These are phyloP conservation scores for Sporothrix pseudoabietina DNA, from an alignment of 2,329 filamentous ascomycete genomes.

Conservation along the genomic window DNA sequence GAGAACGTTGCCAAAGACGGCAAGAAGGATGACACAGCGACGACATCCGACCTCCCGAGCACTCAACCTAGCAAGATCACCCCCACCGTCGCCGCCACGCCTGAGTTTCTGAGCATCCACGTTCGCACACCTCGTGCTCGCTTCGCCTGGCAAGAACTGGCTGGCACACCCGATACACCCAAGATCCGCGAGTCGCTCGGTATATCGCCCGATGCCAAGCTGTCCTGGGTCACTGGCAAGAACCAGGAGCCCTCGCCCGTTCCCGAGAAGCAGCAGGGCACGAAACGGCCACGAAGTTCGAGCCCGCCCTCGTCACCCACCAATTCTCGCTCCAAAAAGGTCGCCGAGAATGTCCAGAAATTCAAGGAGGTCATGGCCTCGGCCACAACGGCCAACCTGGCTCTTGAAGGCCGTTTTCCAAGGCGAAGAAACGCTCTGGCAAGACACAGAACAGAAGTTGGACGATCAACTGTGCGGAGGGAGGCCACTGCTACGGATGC, in stretches of 20 bases:
- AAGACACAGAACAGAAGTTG: constrained; percentile 35
- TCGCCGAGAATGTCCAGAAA: constrained; percentile 59
- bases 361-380: constrained; percentile 63
- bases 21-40: constrained; percentile 29
- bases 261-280: constrained; percentile 47
- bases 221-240: constrained; percentile 61
- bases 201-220: constrained; percentile 61
- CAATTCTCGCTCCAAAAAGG: constrained; percentile 47
- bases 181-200: constrained; percentile 48
- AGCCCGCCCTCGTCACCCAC: constrained; percentile 71
- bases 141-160: constrained; percentile 61
- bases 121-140: constrained; percentile 55
- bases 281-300: constrained; percentile 72
- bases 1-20: constrained; percentile 31
- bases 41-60: constrained; percentile 28
- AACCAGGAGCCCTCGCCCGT: constrained; percentile 50
- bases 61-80: constrained; percentile 33
- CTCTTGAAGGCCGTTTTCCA: constrained; percentile 31
- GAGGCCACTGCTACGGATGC: background rate
- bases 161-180: constrained; percentile 47
- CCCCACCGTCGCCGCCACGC: constrained; percentile 33
- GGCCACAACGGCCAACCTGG: constrained; percentile 54
- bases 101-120: constrained; percentile 38
- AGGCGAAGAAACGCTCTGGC: constrained; percentile 42
- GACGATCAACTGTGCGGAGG: background rate